A percentile compares a stretch with the other conserved stretches of the same genome.
These are phyloP conservation scores for Clavariopsis aquatica DNA, from an alignment of 495 filamentous ascomycete genomes.

Conservation along the genomic window DNA sequence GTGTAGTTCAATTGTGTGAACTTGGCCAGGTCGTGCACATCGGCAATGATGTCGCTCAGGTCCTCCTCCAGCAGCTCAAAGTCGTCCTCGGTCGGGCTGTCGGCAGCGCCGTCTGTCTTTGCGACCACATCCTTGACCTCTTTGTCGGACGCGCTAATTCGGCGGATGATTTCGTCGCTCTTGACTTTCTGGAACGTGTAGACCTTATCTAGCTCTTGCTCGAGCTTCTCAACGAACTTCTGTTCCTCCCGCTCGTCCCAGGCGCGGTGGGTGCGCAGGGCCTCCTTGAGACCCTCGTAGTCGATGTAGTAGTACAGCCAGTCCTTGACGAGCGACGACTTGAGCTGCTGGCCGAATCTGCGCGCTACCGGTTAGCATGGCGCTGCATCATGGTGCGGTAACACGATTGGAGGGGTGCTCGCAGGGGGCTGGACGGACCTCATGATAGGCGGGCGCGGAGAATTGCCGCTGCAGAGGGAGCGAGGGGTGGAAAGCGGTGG, in stretches of 20 bases:
- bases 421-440: slow-evolving; percentile 26
- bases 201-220: slow-evolving; percentile 92
- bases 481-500: not conserved
- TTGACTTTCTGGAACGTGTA: slow-evolving; percentile 96
- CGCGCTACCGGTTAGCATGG: slow-evolving; percentile 19
- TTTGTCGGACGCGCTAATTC: slow-evolving; percentile 80
- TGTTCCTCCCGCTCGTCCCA: slow-evolving; percentile 95
- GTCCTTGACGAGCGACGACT: slow-evolving; percentile 88
- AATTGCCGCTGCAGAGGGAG: slow-evolving; percentile 9
- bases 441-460: slow-evolving; percentile 26
- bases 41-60: slow-evolving; percentile 95
- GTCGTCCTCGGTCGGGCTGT: slow-evolving; percentile 77
- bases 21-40: slow-evolving; percentile 97
- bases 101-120: slow-evolving; percentile 51
- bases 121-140: slow-evolving; percentile 87
- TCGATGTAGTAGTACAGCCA: slow-evolving; percentile 97
- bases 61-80: slow-evolving; percentile 93
- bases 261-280: slow-evolving; percentile 65
- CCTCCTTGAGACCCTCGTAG: slow-evolving; percentile 89
- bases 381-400: slow-evolving; percentile 5
- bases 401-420: slow-evolving; percentile 8
- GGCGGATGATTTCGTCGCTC: slow-evolving; percentile 85
- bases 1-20: slow-evolving; percentile 99
- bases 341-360: slow-evolving; percentile 96
- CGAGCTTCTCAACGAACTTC: slow-evolving; percentile 80